These are phyloP conservation scores for Hibiscus trionum DNA, from an alignment of 345 rosid species.

Conservation along the genomic window DNA sequence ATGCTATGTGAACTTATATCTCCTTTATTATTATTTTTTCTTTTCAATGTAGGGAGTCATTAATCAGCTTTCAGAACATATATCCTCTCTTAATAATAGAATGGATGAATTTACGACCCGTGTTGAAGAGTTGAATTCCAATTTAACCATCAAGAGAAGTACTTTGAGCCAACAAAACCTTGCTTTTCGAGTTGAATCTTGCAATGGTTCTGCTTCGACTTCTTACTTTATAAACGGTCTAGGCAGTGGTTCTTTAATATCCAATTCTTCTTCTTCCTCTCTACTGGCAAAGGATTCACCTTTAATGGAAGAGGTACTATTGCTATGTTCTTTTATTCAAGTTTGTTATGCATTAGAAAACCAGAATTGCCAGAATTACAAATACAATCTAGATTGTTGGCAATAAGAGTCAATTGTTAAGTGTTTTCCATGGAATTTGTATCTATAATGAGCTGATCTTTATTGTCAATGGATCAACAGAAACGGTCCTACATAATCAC, in stretches of 20 bases:
- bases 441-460: not conserved
- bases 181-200: slow-evolving; percentile 50
- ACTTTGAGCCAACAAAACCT: slow-evolving; percentile 58
- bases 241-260: slow-evolving; percentile 68
- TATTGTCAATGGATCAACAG: not conserved
- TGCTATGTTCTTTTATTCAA: not conserved
- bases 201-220: slow-evolving; percentile 81
- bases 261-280: slow-evolving; percentile 67
- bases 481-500: not conserved
- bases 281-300: slow-evolving; percentile 72
- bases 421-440: not conserved
- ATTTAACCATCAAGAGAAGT: slow-evolving; percentile 42
- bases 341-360: not conserved
- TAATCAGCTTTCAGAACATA: slow-evolving; percentile 86
- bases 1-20: not conserved
- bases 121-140: slow-evolving; percentile 71
- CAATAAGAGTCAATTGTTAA: not conserved
- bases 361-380: not conserved
- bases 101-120: slow-evolving; percentile 80
- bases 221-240: slow-evolving; percentile 67
- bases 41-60: slow-evolving; percentile 43
- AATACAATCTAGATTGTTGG: not conserved
- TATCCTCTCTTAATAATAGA: slow-evolving; percentile 70
- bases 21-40: slow-evolving; percentile 1
- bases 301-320: slow-evolving; percentile 71